Evolutionary conservation across 495 filamentous ascomycete genomes (phyloP), one percentile per base, ranked within the genome.

Genomic region (Aeminium ludgeri): DNA sequence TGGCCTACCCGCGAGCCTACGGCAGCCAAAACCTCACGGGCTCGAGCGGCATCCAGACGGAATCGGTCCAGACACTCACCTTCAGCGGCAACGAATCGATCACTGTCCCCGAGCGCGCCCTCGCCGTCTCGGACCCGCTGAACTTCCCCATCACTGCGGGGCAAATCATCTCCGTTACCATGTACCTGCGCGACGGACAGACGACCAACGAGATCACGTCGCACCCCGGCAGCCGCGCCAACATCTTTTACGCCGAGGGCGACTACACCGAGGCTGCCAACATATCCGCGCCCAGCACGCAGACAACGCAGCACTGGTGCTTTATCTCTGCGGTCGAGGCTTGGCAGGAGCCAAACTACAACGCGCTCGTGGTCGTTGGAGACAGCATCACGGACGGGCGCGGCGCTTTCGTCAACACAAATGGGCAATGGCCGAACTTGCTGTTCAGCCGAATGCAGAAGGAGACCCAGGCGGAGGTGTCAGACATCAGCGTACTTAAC

Each of bases 381-480:
- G 80, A 85, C 52, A 78, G 73, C 48, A 82, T 85, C 48, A 82
- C 78, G 4, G 80, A 83, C 49, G 80, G 79, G 0, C 64, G 74
- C 1, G 71, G 72, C 20, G 78, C 72, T 54, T 67, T 60, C 28
- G 72, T 72, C 19, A 70, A 85, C 49, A 55, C 51, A 10, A 80
- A 85, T 46, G 69, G 78, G 46, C 70, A 76, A 38, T 55, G 79
- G 78, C 75, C 78, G 1, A 76, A 82, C 51, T 58, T 76, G 0
- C 59, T 84, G 12, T 57, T 78, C 16, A 61, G 63, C 7, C 63
- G 63, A 11, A 61, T 81, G 57, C 68, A 70, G 39, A 52, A 63
- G 20, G 45, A 65, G 45, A 54, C 59, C 12, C 52, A 63, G 23
- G 69, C 61, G 30, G 46, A 64, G 28, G 12, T 27, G 3, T 13